Conservation (phyloP, 1,139 yeast species). For the Geotrichum histeridarum region DNA sequence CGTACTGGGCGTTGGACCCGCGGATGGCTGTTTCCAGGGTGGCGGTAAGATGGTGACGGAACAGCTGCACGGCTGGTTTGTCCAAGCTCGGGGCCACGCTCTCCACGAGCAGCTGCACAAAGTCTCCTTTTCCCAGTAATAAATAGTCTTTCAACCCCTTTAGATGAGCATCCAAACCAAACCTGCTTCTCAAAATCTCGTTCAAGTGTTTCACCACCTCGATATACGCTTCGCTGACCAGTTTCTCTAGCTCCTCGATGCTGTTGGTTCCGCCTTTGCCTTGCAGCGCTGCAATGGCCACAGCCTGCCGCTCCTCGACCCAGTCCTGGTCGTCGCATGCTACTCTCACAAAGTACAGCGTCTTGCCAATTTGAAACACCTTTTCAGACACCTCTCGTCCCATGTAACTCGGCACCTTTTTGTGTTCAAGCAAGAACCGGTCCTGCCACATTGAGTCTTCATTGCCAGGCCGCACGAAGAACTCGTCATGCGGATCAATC, state of each 20-base stretch:
- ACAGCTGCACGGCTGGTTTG: conserved; percentile 57
- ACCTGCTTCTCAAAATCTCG: conserved; percentile 47
- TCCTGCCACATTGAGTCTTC: conserved; percentile 31
- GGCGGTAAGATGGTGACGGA: conserved; percentile 62
- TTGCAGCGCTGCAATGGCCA: conserved; percentile 14
- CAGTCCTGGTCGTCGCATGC: conserved; percentile 61
- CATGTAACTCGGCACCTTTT: conserved; percentile 58
- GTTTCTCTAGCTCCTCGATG: conserved; percentile 39
- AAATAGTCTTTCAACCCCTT: conserved; percentile 60
- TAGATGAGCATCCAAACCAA: conserved; percentile 52
- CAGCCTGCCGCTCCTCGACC: conserved; percentile 42
- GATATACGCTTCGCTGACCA: conserved; percentile 50
- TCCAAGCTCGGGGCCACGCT: conserved; percentile 53
- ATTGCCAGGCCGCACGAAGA: conserved; percentile 48
- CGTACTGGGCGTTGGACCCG: conserved; percentile 54
- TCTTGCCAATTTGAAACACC: conserved; percentile 73
- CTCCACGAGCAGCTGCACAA: conserved; percentile 58
- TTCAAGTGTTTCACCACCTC: conserved; percentile 57
- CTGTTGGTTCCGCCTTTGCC: conserved; percentile 23
- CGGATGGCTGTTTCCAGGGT: conserved; percentile 63
- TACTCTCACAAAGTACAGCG: conserved; percentile 60
- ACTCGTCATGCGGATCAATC: conserved; percentile 53
- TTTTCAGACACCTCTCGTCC: conserved; percentile 46
- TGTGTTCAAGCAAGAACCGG: conserved; percentile 33
- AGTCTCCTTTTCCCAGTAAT: conserved; percentile 71